Evolutionary conservation across 192 early-diverging fungal genomes (phyloP).

Genomic region (Obelidium mucronatum): DNA sequence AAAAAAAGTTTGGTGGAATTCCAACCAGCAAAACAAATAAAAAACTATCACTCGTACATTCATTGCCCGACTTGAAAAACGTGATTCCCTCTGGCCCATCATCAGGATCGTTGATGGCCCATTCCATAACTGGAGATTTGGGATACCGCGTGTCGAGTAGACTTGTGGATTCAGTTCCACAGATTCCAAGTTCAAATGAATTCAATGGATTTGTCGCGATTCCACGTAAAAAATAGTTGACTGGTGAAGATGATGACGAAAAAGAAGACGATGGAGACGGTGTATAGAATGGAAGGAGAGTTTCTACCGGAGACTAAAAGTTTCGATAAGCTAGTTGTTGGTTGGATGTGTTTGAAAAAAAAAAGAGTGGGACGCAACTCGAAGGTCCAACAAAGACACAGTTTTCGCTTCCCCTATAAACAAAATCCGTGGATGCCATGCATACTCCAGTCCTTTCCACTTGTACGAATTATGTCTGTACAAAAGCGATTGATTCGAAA

Average conservation of each 20-base stretch:
- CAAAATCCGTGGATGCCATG: conserved; percentile 32
- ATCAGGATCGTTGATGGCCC: background rate
- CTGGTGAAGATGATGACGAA: no score
- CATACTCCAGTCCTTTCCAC: conserved; percentile 30
- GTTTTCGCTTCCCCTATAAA: conserved; percentile 6
- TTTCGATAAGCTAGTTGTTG: no score
- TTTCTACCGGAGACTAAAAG: conserved; percentile 10
- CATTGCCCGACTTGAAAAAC: background rate
- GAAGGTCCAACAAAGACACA: conserved; percentile 21
- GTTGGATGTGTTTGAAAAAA: background rate
- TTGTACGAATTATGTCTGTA: conserved; percentile 2
- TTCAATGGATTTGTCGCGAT: conserved; percentile 5
- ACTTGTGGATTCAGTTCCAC: conserved; percentile 9
- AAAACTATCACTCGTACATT: background rate
- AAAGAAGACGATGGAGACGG: no score
- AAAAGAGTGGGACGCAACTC: conserved; percentile 3
- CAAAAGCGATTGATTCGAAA: no score
- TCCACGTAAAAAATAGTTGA: no score
- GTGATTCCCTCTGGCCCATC: conserved; percentile 29
- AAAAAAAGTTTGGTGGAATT: background rate
- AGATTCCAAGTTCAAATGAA: conserved; percentile 17
- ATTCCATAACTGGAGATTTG: conserved; percentile 18
- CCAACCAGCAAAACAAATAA: background rate
- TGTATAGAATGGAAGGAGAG: conserved; percentile 15
- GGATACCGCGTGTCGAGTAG: conserved; percentile 31